Conservation (phyloP, 495 filamentous ascomycete genomes). For the Penicillium paxilli region DNA sequence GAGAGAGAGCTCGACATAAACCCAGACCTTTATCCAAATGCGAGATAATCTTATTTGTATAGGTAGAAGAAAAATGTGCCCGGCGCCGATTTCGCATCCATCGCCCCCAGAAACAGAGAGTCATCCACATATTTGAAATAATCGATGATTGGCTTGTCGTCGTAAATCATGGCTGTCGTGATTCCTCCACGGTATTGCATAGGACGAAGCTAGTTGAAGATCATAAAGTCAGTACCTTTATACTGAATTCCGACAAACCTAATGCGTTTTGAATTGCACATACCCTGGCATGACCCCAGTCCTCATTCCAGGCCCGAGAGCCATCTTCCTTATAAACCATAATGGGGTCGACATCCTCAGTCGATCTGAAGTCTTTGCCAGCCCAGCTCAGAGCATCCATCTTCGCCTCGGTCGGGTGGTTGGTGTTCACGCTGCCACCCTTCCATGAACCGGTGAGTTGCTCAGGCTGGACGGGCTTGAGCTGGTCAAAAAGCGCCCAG, state of each 20-base stretch:
- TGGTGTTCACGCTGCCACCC: slow-evolving; percentile 24
- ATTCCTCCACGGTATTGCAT: slow-evolving; percentile 21
- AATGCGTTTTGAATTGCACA: background rate
- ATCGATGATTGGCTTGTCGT: slow-evolving; percentile 30
- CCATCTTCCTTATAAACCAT: slow-evolving; percentile 20
- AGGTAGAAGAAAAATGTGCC: slow-evolving; percentile 27
- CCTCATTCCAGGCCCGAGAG: slow-evolving; percentile 7
- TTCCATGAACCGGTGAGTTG: slow-evolving; percentile 24
- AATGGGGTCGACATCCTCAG: slow-evolving; percentile 31
- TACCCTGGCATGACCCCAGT: slow-evolving; percentile 19
- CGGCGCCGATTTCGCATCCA: slow-evolving; percentile 23
- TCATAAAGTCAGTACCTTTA: background rate
- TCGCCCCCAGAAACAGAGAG: slow-evolving; percentile 26
- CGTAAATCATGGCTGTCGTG: slow-evolving; percentile 31
- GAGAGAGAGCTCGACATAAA: too few relatives aligned
- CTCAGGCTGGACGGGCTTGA: slow-evolving; percentile 12
- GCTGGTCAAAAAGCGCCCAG: slow-evolving; percentile 13
- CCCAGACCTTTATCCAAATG: background rate
- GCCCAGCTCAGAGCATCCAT: slow-evolving; percentile 23
- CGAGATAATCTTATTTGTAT: slow-evolving; percentile 5
- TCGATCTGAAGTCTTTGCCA: slow-evolving; percentile 25
- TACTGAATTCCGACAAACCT: background rate
- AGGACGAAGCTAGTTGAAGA: slow-evolving; percentile 21
- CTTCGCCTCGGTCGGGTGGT: slow-evolving; percentile 19
- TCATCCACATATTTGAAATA: slow-evolving; percentile 29